Evolutionary conservation across 352 stramenopile genomes (phyloP), one percentile per base, ranked within the genome.

Genomic region (Phytophthora cryptogea): DNA sequence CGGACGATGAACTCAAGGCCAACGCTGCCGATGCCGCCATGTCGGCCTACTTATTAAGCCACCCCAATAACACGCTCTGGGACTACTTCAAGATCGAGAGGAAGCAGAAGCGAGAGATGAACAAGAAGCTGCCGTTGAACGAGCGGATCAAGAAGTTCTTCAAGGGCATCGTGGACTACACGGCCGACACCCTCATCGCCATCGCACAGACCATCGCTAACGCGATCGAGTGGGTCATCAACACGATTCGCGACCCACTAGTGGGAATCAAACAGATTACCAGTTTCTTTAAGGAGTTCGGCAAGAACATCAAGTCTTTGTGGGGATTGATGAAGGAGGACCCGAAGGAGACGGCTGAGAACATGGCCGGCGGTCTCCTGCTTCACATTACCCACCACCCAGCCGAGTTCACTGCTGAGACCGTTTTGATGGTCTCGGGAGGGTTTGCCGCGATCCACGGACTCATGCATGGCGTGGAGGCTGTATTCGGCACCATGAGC

Each of bases 381-480:
- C 35, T 70, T 2, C 56, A 71, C 30, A 58, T 71, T 23, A 59
- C 26, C 33, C 63, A 71, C 41, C 63, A 71, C 27, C 56, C 57
- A 8, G 33, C 63, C 2, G 63, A 71, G 11, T 71, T 71, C 35
- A 71, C 63, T 11, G 57, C 63, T 8, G 63, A 71, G 40, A 63
- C 57, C 1, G 44, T 59, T 11, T 17, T 71, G 20, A 55, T 63
- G 42, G 36, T 71, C 8, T 7, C 32, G 39, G 28, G 9, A 14
- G 63, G 63, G 14, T 63, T 58, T 20, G 63, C 57, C 1, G 57
- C 63, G 32, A 71, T 71, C 41, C 33, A 35, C 28, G 57, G 57
- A 5, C 44, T 71, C 1, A 63, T 71, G 37, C 16, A 16, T 39
- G 56, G 57, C 9, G 63, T 67, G 4, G 50, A 63, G n/a, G 33